These are phyloP conservation scores for Metroxylon sagu DNA, from an alignment of 176 grass and related monocot species.

Conservation along the genomic window DNA sequence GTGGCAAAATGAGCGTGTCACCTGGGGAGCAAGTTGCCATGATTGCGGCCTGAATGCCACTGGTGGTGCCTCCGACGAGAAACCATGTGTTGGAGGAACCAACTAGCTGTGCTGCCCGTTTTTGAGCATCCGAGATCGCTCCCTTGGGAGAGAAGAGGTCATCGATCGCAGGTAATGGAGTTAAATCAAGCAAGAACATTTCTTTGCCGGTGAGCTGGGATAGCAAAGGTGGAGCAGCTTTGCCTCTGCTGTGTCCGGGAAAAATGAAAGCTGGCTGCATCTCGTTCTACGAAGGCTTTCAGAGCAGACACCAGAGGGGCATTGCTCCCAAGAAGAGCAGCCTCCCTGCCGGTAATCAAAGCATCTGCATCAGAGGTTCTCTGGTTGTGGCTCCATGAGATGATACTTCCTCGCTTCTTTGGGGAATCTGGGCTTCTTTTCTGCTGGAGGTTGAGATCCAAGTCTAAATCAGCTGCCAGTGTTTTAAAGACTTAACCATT, in stretches of 20 bases:
- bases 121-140: slow-evolving; percentile 59
- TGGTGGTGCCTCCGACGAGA: slow-evolving; percentile 65
- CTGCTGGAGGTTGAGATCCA: too few relatives aligned
- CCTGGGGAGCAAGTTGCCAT: slow-evolving; percentile 63
- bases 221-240: slow-evolving; percentile 38
- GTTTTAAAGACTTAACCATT: too few relatives aligned
- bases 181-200: slow-evolving; percentile 49
- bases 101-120: slow-evolving; percentile 41
- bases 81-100: slow-evolving; percentile 69
- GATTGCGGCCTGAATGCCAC: slow-evolving; percentile 71
- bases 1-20: slow-evolving; percentile 46
- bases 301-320: slow-evolving; percentile 58
- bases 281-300: slow-evolving; percentile 38
- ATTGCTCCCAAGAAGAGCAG: neutral
- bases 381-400: too few relatives aligned
- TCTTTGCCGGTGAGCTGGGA: slow-evolving; percentile 31
- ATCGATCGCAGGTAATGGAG: slow-evolving; percentile 59
- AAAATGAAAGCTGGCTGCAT: slow-evolving; percentile 71
- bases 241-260: slow-evolving; percentile 68
- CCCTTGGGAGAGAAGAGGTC: slow-evolving; percentile 75
- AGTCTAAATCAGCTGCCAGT: too few relatives aligned
- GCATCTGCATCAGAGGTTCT: too few relatives aligned
- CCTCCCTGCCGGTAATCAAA: too few relatives aligned
- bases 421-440: too few relatives aligned
- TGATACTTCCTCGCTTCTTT: too few relatives aligned